These are phyloP conservation scores for Plantago lanceolata DNA, from an alignment of 305 asterid genomes.

Conservation along the genomic window DNA sequence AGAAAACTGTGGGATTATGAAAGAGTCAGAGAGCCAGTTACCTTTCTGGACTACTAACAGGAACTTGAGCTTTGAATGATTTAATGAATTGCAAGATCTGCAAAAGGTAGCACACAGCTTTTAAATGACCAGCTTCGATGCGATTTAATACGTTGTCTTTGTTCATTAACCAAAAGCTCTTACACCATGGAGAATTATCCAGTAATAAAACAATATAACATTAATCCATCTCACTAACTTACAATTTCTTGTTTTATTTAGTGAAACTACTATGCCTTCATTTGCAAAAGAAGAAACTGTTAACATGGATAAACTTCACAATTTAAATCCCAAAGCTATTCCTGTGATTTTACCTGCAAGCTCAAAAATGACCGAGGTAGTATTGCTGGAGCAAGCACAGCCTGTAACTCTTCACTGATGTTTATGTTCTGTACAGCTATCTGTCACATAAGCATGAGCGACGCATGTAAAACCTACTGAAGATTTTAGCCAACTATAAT, in stretches of 20 bases:
- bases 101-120: constrained; percentile 16
- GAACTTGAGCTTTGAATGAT: constrained; percentile 66
- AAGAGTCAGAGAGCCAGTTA: constrained; percentile 18
- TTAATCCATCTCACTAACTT: background rate
- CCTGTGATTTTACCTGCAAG: constrained; percentile 49
- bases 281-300: background rate
- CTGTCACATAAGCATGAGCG: constrained; percentile 36
- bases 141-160: background rate
- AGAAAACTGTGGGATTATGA: background rate
- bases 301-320: constrained; percentile 13
- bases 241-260: background rate
- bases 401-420: constrained; percentile 73
- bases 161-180: background rate
- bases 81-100: constrained; percentile 71
- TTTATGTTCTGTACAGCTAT: constrained; percentile 59
- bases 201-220: background rate
- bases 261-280: background rate
- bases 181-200: background rate
- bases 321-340: constrained; percentile 8
- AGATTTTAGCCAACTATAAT: constrained; percentile 7
- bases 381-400: constrained; percentile 78
- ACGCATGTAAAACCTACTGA: background rate
- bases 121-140: background rate
- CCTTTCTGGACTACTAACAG: constrained; percentile 52
- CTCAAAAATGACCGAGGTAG: constrained; percentile 75